Conservation (phyloP, 2,329 filamentous ascomycete genomes). For the Venturia pyrina region DNA sequence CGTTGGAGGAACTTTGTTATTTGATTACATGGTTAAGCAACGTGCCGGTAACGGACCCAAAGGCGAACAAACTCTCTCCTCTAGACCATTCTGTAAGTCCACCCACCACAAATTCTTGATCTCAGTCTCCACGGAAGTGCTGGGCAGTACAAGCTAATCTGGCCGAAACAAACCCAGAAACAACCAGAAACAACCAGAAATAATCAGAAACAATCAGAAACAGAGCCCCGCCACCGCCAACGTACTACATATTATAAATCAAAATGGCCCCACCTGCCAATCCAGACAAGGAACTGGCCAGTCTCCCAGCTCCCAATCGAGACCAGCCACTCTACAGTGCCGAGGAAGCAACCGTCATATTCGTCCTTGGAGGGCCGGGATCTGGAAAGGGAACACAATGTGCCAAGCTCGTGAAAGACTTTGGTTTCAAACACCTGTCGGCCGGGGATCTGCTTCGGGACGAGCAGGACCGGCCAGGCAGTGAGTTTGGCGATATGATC, state of each 20-base stretch:
- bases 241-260: not conserved
- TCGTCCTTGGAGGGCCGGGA: slow-evolving; percentile 91
- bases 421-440: slow-evolving; percentile 85
- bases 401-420: slow-evolving; percentile 73
- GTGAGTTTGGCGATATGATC: slow-evolving; percentile 88
- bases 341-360: slow-evolving; percentile 77
- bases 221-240: too few species aligned
- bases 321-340: slow-evolving; percentile 61
- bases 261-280: slow-evolving; percentile 22
- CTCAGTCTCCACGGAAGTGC: not conserved
- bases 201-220: too few species aligned
- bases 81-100: not conserved
- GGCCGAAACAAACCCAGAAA: not conserved
- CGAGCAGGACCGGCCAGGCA: slow-evolving; percentile 79
- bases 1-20: slow-evolving; percentile 33
- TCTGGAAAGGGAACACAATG: slow-evolving; percentile 97
- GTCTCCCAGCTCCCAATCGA: slow-evolving; percentile 44
- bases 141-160: not conserved
- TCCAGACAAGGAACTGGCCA: slow-evolving; percentile 21
- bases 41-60: slow-evolving; percentile 26
- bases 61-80: slow-evolving; percentile 1
- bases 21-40: slow-evolving; percentile 37
- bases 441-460: slow-evolving; percentile 89
- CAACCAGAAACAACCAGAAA: not conserved
- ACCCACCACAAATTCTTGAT: too few species aligned